Percentiles rank a stretch among this genome's conserved stretches.
These are phyloP conservation scores for Cladobotryum mycophilum DNA, from an alignment of 2,329 filamentous ascomycete genomes.

Conservation along the genomic window DNA sequence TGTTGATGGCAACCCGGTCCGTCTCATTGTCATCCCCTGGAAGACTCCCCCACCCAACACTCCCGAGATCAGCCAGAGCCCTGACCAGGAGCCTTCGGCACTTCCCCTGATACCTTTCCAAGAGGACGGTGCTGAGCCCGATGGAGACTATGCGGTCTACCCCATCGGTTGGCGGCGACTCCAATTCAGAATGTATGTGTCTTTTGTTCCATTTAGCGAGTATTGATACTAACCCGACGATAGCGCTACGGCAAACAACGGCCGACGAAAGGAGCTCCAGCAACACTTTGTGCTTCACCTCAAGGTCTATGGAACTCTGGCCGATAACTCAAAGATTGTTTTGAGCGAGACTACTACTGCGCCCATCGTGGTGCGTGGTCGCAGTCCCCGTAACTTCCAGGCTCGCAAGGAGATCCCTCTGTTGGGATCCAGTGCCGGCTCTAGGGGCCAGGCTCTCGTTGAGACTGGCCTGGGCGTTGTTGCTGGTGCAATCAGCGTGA, in stretches of 20 bases:
- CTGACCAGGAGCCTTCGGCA: conserved; percentile 79
- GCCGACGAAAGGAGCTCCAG: conserved; percentile 86
- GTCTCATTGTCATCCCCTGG: conserved; percentile 95
- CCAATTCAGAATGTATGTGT: conserved; percentile 75
- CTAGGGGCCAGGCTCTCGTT: conserved; percentile 69
- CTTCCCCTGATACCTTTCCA: conserved; percentile 67
- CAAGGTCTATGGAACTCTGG: conserved; percentile 76
- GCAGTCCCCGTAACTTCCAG: conserved; percentile 92
- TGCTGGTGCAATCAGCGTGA: conserved; percentile 48
- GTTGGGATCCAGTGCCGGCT: conserved; percentile 67
- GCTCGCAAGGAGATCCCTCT: conserved; percentile 88
- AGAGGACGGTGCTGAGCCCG: conserved; percentile 51
- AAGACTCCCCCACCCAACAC: conserved; percentile 84
- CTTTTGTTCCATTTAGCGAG: neutral
- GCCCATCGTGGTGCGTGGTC: conserved; percentile 86
- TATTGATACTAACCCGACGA: neutral
- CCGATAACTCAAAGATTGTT: conserved; percentile 74
- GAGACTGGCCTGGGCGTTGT: conserved; percentile 57
- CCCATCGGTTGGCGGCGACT: conserved; percentile 91
- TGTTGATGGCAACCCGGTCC: conserved; percentile 84
- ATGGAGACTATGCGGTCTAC: conserved; percentile 82
- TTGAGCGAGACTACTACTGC: conserved; percentile 81
- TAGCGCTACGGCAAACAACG: conserved; percentile 92
- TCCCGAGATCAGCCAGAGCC: conserved; percentile 55
- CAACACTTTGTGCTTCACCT: conserved; percentile 91